Evolutionary conservation across 2,329 filamentous ascomycete species (phyloP).

Genomic region (Endoconidiophora laricicola): DNA sequence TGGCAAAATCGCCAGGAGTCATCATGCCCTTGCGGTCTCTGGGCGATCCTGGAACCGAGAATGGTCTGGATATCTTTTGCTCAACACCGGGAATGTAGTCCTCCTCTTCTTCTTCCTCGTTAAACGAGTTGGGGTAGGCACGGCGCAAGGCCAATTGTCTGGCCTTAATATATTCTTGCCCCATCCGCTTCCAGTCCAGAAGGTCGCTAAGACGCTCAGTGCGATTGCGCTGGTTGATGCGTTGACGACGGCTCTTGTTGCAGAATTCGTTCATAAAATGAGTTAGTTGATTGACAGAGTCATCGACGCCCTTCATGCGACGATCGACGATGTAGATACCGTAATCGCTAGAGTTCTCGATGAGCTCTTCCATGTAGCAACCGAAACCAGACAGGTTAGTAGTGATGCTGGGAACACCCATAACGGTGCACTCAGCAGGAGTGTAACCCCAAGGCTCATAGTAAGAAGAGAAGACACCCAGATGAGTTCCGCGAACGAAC

Average conservation of each 20-base stretch:
- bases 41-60: constrained; percentile 87
- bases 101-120: constrained; percentile 58
- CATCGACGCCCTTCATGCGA: constrained; percentile 85
- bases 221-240: constrained; percentile 96
- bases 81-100: constrained; percentile 87
- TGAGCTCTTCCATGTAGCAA: constrained; percentile 98
- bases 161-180: constrained; percentile 97
- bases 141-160: constrained; percentile 79
- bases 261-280: constrained; percentile 75
- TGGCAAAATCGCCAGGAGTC: constrained; percentile 96
- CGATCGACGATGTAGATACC: constrained; percentile 98
- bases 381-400: constrained; percentile 96
- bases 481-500: constrained; percentile 89
- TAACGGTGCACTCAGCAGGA: constrained; percentile 92
- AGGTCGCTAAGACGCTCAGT: constrained; percentile 90
- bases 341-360: constrained; percentile 94
- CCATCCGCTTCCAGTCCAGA: constrained; percentile 98
- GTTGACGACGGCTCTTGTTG: constrained; percentile 81
- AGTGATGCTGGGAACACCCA: constrained; percentile 96
- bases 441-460: constrained; percentile 99
- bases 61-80: constrained; percentile 84
- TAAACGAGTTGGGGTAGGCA: constrained; percentile 80
- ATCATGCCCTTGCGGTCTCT: constrained; percentile 90
- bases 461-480: constrained; percentile 93
- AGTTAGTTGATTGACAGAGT: constrained; percentile 92